Conservation (phyloP, 306 rosid species). For the Fragaria vesca region DNA sequence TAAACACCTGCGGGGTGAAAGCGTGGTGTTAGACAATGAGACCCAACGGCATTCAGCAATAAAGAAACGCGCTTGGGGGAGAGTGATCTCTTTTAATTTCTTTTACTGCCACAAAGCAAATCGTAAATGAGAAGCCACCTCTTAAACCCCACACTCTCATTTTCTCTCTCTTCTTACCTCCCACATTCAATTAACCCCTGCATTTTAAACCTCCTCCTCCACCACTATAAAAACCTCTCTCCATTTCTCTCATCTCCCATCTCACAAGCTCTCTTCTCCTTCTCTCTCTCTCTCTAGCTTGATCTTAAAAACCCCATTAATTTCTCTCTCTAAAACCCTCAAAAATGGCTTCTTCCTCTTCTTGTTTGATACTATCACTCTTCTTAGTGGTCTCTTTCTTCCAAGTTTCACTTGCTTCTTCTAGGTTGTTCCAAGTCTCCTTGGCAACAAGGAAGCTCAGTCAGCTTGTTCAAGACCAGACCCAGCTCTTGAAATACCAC, state of each 20-base stretch:
- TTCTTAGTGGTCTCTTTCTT: constrained; percentile 27
- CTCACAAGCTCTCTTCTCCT: background rate
- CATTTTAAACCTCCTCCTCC: background rate
- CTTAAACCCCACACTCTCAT: constrained; percentile 21
- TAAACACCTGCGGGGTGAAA: fast-evolving
- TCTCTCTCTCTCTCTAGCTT: background rate
- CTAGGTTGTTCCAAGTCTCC: constrained; percentile 39
- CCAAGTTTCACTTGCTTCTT: constrained; percentile 36
- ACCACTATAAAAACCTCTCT: constrained; percentile 32
- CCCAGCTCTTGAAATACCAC: constrained; percentile 74
- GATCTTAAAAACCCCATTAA: too few relatives aligned
- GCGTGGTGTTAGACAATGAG: background rate
- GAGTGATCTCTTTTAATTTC: constrained; percentile 4
- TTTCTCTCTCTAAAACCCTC: background rate
- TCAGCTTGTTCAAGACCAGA: constrained; percentile 50
- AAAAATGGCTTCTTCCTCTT: background rate
- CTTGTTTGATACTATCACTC: background rate
- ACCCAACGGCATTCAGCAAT: background rate
- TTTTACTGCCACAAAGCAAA: constrained; percentile 41
- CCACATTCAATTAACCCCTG: constrained; percentile 10
- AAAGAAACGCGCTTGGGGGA: constrained; percentile 35
- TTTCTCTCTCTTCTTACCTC: constrained; percentile 33
- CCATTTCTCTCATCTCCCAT: background rate
- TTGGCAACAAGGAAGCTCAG: constrained; percentile 46
- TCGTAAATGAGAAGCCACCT: constrained; percentile 45